Base-by-base conservation (phyloP, 495 filamentous ascomycete genomes). In the Elaphomyces granulatus region DNA sequence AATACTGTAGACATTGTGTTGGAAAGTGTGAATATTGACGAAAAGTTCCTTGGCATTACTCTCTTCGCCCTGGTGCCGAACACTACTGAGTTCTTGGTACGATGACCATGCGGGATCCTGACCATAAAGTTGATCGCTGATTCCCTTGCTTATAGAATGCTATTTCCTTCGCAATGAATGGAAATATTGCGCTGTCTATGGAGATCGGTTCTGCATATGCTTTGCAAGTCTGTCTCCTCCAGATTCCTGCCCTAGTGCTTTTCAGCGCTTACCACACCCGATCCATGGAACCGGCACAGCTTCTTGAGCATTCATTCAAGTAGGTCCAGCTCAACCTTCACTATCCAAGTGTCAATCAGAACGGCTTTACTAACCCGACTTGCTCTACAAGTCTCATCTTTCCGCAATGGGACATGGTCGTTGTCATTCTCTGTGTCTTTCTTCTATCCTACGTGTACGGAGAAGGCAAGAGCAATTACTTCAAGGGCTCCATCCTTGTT, bases 131-230 rank as follows among this genome's bases (percentile, higher is more conserved):
- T 17, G 44, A 19, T 38, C 34, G 17, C 20, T 33, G 28, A 40
- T 63, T 73, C 52, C 72, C 53, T 9, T 45, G 7, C 34, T 37
- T 37, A 34, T 51, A 90, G 83, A 99, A 99, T 55, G 90, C 92
- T 52, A 96, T 99, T 41, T 94, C 87, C 2, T 99, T 99, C 58
- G 90, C 90, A 32, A 99, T 99, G 92, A 96, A 99, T 50, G 90
- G 90, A n/a, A 99, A 99, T 59, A 96, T 99, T 53, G 90, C 90
- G 0, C 69, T 99, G 18, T 93, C 85, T 32, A 96, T 99, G 92
- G 90, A 99, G 55, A 96, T 99, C 46, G 90, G 90, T 46, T 94
- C 86, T 1, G 88, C 88, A 21, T 99, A 99, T 48, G 92, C 92
- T 4, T 68, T 99, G 30, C 90, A 99, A 58, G 90, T 99, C 41